Conservation (phyloP, 2,329 filamentous ascomycete species). For the Penicillium sp. region DNA sequence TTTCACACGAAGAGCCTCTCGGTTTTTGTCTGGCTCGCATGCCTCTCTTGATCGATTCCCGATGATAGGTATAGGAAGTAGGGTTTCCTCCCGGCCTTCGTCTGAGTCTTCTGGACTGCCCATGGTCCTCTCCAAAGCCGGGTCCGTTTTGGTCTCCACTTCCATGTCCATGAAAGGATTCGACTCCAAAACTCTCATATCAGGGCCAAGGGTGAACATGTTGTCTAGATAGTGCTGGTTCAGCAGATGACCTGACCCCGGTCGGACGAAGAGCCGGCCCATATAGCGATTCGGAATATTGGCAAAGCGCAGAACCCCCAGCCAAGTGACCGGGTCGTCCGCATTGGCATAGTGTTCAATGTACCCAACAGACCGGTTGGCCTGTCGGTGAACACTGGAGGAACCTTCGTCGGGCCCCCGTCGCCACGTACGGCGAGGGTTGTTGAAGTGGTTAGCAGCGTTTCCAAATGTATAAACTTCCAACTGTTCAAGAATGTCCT, state of each 20-base stretch:
- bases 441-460: slow-evolving; percentile 79
- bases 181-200: slow-evolving; percentile 25
- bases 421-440: slow-evolving; percentile 54
- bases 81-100: slow-evolving; percentile 10
- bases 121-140: not conserved
- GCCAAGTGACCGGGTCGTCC: slow-evolving; percentile 70
- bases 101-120: not conserved
- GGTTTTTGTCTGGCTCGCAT: not conserved
- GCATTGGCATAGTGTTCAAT: slow-evolving; percentile 80
- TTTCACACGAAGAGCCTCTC: slow-evolving; percentile 27
- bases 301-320: slow-evolving; percentile 70
- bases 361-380: slow-evolving; percentile 53
- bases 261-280: slow-evolving; percentile 49
- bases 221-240: slow-evolving; percentile 47
- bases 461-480: slow-evolving; percentile 76
- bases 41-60: not conserved
- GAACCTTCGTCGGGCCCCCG: not conserved
- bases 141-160: slow-evolving; percentile 17
- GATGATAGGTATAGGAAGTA: slow-evolving; percentile 8
- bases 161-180: slow-evolving; percentile 38
- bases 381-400: not conserved
- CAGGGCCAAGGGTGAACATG: slow-evolving; percentile 41
- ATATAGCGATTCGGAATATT: slow-evolving; percentile 49
- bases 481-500: slow-evolving; percentile 63
- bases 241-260: slow-evolving; percentile 42